Evolutionary conservation across 129 eudicot species (phyloP), one percentile per base, ranked within the genome.

Genomic region (Mikania micrantha): DNA sequence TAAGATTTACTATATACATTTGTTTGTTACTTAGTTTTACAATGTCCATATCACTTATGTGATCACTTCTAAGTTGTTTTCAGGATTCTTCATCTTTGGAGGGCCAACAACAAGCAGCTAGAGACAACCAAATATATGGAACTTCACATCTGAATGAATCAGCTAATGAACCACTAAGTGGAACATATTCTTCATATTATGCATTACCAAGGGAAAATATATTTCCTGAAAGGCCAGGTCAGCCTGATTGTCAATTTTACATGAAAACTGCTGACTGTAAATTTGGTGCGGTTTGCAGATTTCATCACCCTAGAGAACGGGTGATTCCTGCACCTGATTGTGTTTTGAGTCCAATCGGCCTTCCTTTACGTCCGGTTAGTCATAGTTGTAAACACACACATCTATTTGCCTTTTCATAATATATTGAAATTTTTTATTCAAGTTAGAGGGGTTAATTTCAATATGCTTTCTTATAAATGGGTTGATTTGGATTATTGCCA

Each of bases 181-280:
- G 95, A 71, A 29, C 78, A n/a, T 71, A 70, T 74, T 58, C 90
- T 24, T 56, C 90, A 38, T 91, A 71, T 80, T 86, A 88, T 70
- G 88, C 95, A 56, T 61, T 86, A 72, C 90, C 87, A 59, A 76
- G 86, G 39, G 96, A 89, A 29, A 86, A 83, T 78, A 84, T 93
- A 28, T 93, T 89, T 70, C 99, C 99, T n/a, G 99, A 93, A 81
- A 86, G 99, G 58, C 96, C 93, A 9, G 99, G 99, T 45, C 96
- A 86, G 69, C 93, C 96, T 21, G 99, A 93, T 48, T 93, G 99
- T 80, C 95, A 89, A 69, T 93, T 89, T 78, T 93, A 93, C 74
- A 82, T 93, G 87, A 93, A 93, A 76, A 93, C 99, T n/a, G 99
- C 96, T 62, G 99, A 93, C 83, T 93, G 99, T 73, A 93, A 93